Base-by-base conservation (phyloP, 139 green algal genomes). In the Chlamydomonas schloesseri region DNA sequence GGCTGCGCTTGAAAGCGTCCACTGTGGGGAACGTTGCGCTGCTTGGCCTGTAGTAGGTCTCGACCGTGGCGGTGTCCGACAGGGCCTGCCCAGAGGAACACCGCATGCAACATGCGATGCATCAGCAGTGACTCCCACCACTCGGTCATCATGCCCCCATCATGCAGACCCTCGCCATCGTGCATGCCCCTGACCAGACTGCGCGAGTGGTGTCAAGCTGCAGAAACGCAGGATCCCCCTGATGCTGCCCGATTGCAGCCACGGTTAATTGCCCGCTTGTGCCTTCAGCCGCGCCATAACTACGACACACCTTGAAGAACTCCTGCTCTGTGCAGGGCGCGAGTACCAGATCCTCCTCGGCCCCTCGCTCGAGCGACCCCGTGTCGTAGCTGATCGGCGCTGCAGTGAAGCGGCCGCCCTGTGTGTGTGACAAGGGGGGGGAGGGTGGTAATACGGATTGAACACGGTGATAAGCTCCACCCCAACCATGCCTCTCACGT, bases 341-440 rank as follows among this genome's bases (percentile, higher is more conserved):
- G 13, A 71, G 20, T 31, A 46, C 65, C 65, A 71, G 65, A 26
- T 46, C 65, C 65, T 71, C 65, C 65, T 42, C 31, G 24, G 11
- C n/a, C 46, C 65, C 65, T 14, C n/a, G n/a, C 65, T 23, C 28
- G 8, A 71, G 37, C 65, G 8, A 5, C 42, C 42, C 5, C 42
- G 42, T 50, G 6, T 50, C 26, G 31, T 47, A 3, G 65, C 46
- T 11, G 20, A 71, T n/a, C 65, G 65, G 65, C 31, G 20, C 31
- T 24, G 11, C 65, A 71, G 65, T 71, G 65, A 71, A 71, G 65
- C n/a, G n/a, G n/a, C 65, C 65, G n/a, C 65, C 65, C 65, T 71
- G 65, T n/a, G n/a, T n/a, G 13, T 58, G 53, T 58, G 33, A 28
- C n/a, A n/a, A n/a, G n/a, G n/a, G n/a, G n/a, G 4, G n/a, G 17